Evolutionary conservation across 192 early-diverging fungal species (phyloP), one percentile per base, ranked within the genome.

Genomic region (Allomyces arbusculus): DNA sequence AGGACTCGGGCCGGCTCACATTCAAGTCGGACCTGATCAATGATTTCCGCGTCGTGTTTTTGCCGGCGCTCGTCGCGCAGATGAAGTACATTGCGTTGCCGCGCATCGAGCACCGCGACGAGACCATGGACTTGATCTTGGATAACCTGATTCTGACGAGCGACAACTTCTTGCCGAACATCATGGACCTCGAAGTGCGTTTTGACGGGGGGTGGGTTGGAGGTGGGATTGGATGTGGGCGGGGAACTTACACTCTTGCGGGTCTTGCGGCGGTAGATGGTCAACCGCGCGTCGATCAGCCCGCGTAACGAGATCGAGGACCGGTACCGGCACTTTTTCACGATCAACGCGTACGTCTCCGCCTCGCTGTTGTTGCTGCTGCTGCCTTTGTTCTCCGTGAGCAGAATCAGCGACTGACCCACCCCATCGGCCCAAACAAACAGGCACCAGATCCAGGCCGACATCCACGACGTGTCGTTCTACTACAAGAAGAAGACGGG

Each of bases 401-500:
- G 26, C 4, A 4, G 26, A 28, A 28, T 4, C 33, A 40, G 33
- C 33, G 33, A 40, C 33, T 40, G 33, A 40, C 33, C 33, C 7
- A 7, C 33, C 5, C 0, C 33, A 8, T 7, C 33, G 0, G 5
- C 8, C 7, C 2, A 3, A 40, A 0, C 7, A 40, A 7, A 40
- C 33, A 40, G 33, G 33, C 33, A 40, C 33, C 50, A 58, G 50
- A 76, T 83, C 40, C 73, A 73, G 28, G 80, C 81, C 16, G 73
- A 84, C 61, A 73, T 80, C 25, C 68, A 71, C n/a, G 82, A 84
- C 64, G 78, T 82, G 22, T 72, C 77, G 0, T 84, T 84, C 63
- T 82, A 75, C 62, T 78, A 69, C 69, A 69, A 67, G 63, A 73
- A 76, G 66, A 84, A 84, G 71, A 67, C 68, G 14, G 80, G 80